A percentile compares a stretch with the other conserved stretches of the same genome.
phyloP scores from a whole-genome alignment of 2,329 filamentous ascomycete genomes.

The Coniochaeta prunicola region DNA sequence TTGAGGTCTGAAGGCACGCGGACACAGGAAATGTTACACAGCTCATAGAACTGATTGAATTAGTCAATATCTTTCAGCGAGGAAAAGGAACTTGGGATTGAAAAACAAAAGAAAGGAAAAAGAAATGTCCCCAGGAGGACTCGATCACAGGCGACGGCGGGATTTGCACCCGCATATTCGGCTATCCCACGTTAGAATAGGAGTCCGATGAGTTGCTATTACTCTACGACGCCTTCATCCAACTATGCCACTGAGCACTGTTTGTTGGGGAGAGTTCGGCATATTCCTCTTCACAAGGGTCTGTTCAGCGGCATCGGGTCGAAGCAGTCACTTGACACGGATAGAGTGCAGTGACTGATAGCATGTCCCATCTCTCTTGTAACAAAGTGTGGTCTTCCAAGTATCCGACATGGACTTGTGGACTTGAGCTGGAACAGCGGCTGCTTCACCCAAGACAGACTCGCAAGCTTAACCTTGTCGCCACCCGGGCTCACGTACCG shows the following conservation, averaged over 20 bases:
- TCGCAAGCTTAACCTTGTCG: not conserved
- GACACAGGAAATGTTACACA: too few relatives aligned
- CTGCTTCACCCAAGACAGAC: not conserved
- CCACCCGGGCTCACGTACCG: too few relatives aligned
- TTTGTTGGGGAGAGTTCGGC: not conserved
- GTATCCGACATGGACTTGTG: too few relatives aligned
- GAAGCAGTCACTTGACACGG: too few relatives aligned
- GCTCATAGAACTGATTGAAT: too few relatives aligned
- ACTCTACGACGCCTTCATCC: not conserved
- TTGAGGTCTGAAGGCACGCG: too few relatives aligned
- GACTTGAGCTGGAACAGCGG: too few relatives aligned
- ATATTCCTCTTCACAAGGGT: not conserved
- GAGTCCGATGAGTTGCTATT: not conserved
- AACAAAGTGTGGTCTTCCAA: too few relatives aligned
- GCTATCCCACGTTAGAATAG: not conserved
- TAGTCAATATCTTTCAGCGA: too few relatives aligned
- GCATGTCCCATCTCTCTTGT: not conserved
- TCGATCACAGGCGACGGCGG: not conserved
- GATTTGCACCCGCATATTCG: constrained; percentile 1
- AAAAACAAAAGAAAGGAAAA: not conserved
- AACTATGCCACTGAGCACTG: not conserved
- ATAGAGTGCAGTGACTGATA: not conserved
- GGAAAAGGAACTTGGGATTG: too few relatives aligned
- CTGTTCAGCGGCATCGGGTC: too few relatives aligned
- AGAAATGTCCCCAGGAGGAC: not conserved